A percentile compares a stretch with the other conserved stretches of the same genome.
These are phyloP conservation scores for Parascedosporium putredinis DNA, from an alignment of 2,329 filamentous ascomycete species.

Conservation along the genomic window DNA sequence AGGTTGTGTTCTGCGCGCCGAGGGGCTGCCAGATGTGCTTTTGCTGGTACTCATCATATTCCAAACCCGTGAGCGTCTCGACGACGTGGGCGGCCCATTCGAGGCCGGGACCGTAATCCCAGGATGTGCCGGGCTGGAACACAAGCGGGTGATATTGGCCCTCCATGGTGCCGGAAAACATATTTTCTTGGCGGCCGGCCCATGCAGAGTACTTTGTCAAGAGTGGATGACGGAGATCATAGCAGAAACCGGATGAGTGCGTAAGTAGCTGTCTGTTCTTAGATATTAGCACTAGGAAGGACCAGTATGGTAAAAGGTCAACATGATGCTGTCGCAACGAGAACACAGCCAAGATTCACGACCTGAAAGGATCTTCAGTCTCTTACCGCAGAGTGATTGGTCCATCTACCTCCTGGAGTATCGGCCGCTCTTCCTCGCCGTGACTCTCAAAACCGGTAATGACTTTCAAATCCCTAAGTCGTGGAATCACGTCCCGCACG, in stretches of 20 bases:
- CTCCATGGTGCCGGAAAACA: not conserved
- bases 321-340: no score
- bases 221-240: not conserved
- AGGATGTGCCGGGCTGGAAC: not conserved
- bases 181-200: not conserved
- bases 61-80: not conserved
- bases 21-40: not conserved
- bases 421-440: no score
- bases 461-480: not conserved
- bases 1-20: not conserved
- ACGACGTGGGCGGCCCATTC: not conserved
- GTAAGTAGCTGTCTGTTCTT: not conserved
- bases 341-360: no score
- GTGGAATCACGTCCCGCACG: not conserved
- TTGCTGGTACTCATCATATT: not conserved
- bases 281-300: no score
- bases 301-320: no score
- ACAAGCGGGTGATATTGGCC: not conserved
- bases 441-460: not conserved
- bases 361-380: no score
- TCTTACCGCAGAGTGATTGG: no score
- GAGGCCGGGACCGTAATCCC: not conserved
- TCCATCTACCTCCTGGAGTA: no score
- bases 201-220: not conserved
- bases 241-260: not conserved